Evolutionary conservation across 352 stramenopile genomes (phyloP), one percentile per base, ranked within the genome.

Genomic region (Globisporangium middletonii): DNA sequence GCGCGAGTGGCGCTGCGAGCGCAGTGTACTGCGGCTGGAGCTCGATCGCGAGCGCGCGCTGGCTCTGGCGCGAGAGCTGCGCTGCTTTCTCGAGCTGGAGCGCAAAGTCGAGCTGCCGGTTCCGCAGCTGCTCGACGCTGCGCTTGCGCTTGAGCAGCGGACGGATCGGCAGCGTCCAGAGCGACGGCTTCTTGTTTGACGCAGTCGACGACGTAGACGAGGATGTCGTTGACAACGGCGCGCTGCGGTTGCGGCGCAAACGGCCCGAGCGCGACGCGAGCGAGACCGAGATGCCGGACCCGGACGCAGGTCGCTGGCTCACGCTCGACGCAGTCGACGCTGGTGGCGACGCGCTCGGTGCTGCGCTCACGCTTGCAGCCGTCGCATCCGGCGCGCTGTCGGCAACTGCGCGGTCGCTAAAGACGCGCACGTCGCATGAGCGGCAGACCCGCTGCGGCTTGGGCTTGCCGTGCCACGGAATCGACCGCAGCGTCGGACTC

Each of bases 391-490:
- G 26, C 30, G 33, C 55, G 28, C 38, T n/a, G 15, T 38, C 45
- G 13, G 43, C 27, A 1, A 54, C 55, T 9, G 47, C 50, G 47
- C 47, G 55, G 8, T 63, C 59, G 35, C 46, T 61, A 35, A 84
- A 68, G 11, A 76, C 69, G 3, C 77, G 55, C n/a, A 65, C 56
- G 1, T 85, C 75, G 53, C 76, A 89, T 53, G 77, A 61, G 11
- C 74, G 65, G 47, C 76, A 89, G 18, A 89, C 55, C 60, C 84
- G 86, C 58, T 89, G 79, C 30, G 71, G 75, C 28, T 74, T 82
- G 9, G 30, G 3, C 5, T 72, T 57, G 16, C 68, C 68, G 42
- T 71, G 77, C 23, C 53, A 58, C 13, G 74, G 72, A 43, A 89
- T 67, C 4, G 60, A 11, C 3, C 53, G 71, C 15, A 74, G 71